Evolutionary conservation across 768 basidiomycete species (phyloP), one percentile per base, ranked within the genome.

Genomic region (Pholiota molesta): DNA sequence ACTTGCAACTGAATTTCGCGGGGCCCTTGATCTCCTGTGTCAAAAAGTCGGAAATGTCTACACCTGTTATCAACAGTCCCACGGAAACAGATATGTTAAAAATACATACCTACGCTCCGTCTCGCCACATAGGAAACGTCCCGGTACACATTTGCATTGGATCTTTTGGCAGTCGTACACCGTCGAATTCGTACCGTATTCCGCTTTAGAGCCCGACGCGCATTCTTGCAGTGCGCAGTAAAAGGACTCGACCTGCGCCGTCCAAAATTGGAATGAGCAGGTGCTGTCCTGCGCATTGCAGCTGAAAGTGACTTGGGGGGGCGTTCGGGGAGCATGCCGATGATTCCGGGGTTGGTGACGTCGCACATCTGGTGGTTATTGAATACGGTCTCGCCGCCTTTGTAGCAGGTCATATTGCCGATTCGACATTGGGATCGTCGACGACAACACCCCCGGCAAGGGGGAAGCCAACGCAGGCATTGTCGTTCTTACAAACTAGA

Each of bases 251-350:
- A 94, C 84, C 68, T 92, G 82, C 6, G 91, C 95, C 9, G 95
- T 94, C 97, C 97, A 99, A 78, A 99, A 99, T 75, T 99, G 96
- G 83, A 99, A 99, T 23, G 87, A 86, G 72, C 97, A 99, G 0
- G 86, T 85, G 4, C 78, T 76, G 13, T 81, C 78, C 1, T 71
- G 62, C 19, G 78, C 83, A 61, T 92, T 87, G 77, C 97, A 99
- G 65, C 91, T 90, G 74, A 99, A 99, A 0, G 97, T 99, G 2
- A 98, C 96, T 73, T 99, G 96, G 0, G 97, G 96, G 94, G 91
- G 9, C 95, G 86, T 55, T 84, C 90, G 0, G 93, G 91, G n/a
- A 83, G 78, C 73, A 98, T 93, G 71, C 97, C 97, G 63, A 97
- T 79, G 66, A 99, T 98, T 77, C 97, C 97, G 52, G 92, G 88